Evolutionary conservation across 495 filamentous ascomycete species (phyloP).

Genomic region (Aspergillus incahuasiensis): DNA sequence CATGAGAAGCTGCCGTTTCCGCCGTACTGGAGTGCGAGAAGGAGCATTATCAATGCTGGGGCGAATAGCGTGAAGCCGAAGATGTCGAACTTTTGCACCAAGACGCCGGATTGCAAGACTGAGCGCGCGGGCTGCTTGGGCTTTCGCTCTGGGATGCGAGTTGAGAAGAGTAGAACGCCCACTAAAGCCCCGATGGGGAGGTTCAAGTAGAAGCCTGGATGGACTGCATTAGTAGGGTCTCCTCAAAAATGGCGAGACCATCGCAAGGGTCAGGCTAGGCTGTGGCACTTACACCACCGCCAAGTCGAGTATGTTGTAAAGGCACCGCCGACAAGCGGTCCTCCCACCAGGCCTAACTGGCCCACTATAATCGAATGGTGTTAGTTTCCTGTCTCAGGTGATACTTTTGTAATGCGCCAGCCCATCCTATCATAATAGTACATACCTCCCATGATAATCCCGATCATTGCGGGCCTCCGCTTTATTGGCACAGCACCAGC

Average conservation of each 20-base stretch:
- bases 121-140: too few relatives aligned
- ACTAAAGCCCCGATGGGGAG: conserved; percentile 49
- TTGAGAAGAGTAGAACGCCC: conserved; percentile 33
- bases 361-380: background rate
- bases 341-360: conserved; percentile 38
- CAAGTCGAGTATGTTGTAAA: conserved; percentile 46
- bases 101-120: too few relatives aligned
- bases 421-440: too few relatives aligned
- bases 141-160: too few relatives aligned
- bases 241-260: too few relatives aligned
- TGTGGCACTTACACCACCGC: conserved; percentile 42
- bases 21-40: too few relatives aligned
- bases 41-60: too few relatives aligned
- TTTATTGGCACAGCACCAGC: background rate
- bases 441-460: background rate
- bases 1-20: background rate
- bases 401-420: too few relatives aligned
- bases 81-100: too few relatives aligned
- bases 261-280: too few relatives aligned
- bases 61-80: too few relatives aligned
- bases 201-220: conserved; percentile 51
- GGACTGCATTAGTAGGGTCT: background rate
- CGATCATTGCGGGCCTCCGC: background rate
- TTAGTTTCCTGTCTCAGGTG: too few relatives aligned
- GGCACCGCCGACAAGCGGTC: conserved; percentile 52